A percentile compares a stretch with the other conserved stretches of the same genome.
Conservation (phyloP, 441 rosid species). For the Viola pubescens region DNA sequence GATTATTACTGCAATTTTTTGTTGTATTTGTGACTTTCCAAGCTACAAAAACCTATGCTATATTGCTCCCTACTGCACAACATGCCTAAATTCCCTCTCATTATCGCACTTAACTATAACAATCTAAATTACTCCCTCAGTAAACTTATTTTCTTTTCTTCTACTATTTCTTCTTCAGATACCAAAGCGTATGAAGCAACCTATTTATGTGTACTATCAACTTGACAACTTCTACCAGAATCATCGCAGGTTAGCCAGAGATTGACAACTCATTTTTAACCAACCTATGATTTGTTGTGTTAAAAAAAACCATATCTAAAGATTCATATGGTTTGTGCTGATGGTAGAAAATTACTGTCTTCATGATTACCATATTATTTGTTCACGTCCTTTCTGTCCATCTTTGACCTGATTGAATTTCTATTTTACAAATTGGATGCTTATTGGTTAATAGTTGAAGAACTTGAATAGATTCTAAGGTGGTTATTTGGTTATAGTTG, state of each 20-base stretch:
- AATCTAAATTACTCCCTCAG: background rate
- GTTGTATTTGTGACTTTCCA: background rate
- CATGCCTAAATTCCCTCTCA: background rate
- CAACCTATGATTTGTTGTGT: background rate
- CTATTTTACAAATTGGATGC: background rate
- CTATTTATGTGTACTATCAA: slow-evolving; percentile 85
- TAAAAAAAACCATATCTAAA: background rate
- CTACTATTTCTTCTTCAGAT: slow-evolving; percentile 37
- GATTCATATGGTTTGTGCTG: background rate
- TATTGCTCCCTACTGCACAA: background rate
- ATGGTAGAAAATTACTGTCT: background rate
- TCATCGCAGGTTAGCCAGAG: slow-evolving; percentile 64
- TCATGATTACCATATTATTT: too few species aligned
- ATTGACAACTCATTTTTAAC: background rate
- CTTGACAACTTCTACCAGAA: slow-evolving; percentile 96
- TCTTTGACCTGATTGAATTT: background rate
- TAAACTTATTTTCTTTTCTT: background rate
- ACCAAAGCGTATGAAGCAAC: slow-evolving; percentile 65
- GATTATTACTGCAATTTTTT: background rate
- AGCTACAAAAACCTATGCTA: background rate
- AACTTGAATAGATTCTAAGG: background rate
- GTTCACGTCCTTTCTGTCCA: background rate
- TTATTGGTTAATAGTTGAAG: slow-evolving; percentile 1
- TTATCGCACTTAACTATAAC: background rate
- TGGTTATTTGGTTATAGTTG: background rate